These are phyloP conservation scores for Castanopsis chinensis DNA, from an alignment of 306 rosid genomes.

Conservation along the genomic window DNA sequence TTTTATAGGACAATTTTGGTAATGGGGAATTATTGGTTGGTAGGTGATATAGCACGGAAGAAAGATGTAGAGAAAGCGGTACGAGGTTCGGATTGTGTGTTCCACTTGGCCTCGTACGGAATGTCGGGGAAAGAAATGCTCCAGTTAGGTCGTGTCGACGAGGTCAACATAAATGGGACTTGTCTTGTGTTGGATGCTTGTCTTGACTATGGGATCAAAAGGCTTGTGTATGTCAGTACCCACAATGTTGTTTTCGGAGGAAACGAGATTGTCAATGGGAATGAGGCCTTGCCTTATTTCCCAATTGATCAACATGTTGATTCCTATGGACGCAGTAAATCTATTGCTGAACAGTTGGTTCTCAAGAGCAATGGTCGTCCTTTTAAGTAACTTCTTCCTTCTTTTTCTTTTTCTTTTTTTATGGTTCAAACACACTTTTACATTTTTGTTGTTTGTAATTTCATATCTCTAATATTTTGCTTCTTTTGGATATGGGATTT, in stretches of 20 bases:
- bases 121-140: conserved; percentile 96
- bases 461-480: no score
- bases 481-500: no score
- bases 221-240: conserved; percentile 89
- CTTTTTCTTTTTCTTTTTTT: neutral
- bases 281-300: conserved; percentile 72
- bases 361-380: conserved; percentile 73
- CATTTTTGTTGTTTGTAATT: no score
- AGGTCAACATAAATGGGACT: conserved; percentile 82
- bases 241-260: conserved; percentile 86
- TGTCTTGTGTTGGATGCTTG: conserved; percentile 76
- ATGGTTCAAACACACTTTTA: no score
- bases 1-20: neutral
- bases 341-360: conserved; percentile 89
- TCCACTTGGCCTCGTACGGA: conserved; percentile 84
- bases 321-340: conserved; percentile 79
- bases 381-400: conserved; percentile 38
- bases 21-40: no score
- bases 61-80: conserved; percentile 68
- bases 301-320: conserved; percentile 76
- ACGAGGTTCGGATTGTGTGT: conserved; percentile 75
- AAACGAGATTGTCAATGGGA: conserved; percentile 62
- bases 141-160: conserved; percentile 72
- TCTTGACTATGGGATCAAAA: conserved; percentile 50
- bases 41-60: conserved; percentile 66